Evolutionary conservation across 2,329 filamentous ascomycete genomes (phyloP).

Genomic region (Macrophomina pseudophaseolina): DNA sequence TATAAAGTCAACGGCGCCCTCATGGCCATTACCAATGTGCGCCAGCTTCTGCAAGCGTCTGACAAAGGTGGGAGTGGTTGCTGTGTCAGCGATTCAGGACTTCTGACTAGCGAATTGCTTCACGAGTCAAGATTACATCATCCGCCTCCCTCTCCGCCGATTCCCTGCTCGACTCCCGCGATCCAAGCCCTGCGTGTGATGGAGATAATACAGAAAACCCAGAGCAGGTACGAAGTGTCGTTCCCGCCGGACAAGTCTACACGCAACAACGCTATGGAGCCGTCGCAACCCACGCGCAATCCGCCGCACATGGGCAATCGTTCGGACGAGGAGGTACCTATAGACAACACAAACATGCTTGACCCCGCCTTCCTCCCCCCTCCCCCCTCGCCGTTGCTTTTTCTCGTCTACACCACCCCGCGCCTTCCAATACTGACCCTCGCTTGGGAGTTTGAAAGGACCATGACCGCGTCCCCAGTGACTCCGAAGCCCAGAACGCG

Average conservation of each 20-base stretch:
- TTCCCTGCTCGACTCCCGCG: background rate
- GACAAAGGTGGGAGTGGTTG: background rate
- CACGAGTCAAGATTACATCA: conserved; percentile 20
- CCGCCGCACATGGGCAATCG: conserved; percentile 2
- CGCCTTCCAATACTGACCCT: conserved; percentile 35
- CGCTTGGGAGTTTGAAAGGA: conserved; percentile 40
- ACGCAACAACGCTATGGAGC: conserved; percentile 7
- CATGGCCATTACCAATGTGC: background rate
- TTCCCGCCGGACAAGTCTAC: background rate
- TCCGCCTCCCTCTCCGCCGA: background rate
- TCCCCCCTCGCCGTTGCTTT: background rate
- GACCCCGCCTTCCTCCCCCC: background rate
- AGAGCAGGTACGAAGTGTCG: conserved; percentile 15
- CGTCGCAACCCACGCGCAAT: background rate
- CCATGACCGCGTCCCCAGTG: conserved; percentile 37
- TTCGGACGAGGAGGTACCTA: conserved; percentile 22
- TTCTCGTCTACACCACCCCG: background rate
- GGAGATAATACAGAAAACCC: conserved; percentile 20
- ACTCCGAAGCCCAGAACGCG: conserved; percentile 45
- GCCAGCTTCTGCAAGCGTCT: conserved; percentile 6
- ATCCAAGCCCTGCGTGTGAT: conserved; percentile 1
- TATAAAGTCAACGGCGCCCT: conserved; percentile 1
- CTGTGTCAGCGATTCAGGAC: conserved; percentile 18
- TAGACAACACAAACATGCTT: background rate
- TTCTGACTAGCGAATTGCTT: conserved; percentile 8